Percentiles rank a stretch among this genome's conserved stretches.
phyloP scores from a whole-genome alignment of 371 early-diverging fungal genomes.

The Mucor velutinosus region DNA sequence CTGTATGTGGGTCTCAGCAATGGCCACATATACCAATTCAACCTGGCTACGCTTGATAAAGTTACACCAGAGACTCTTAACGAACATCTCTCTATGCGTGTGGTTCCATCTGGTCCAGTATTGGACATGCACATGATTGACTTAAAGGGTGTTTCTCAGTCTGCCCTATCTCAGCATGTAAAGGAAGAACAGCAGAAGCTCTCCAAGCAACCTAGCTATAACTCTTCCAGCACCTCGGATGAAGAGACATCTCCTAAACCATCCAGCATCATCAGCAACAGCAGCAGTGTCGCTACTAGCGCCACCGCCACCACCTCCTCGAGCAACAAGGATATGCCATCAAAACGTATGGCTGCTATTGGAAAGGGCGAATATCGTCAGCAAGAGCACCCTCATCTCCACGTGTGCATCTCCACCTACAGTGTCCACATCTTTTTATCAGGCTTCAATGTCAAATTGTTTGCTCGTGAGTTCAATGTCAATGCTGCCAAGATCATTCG shows the following conservation, averaged over 20 bases:
- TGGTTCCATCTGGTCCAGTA: constrained; percentile 1
- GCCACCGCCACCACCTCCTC: not conserved
- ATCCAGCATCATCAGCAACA: constrained; percentile 9
- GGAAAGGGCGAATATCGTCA: constrained; percentile 34
- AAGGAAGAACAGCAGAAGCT: constrained; percentile 6
- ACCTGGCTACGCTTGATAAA: constrained; percentile 14
- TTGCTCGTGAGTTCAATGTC: constrained; percentile 12
- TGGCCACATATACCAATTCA: constrained; percentile 39
- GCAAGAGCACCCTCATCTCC: constrained; percentile 42
- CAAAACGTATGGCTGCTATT: constrained; percentile 29
- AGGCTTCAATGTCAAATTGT: constrained; percentile 39
- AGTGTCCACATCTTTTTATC: constrained; percentile 22
- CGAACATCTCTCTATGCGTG: constrained; percentile 4
- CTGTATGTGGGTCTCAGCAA: constrained; percentile 35
- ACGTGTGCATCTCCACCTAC: constrained; percentile 21
- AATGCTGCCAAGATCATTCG: constrained; percentile 16
- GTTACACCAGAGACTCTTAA: constrained; percentile 7
- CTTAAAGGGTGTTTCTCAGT: constrained; percentile 21
- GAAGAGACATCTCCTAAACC: not conserved
- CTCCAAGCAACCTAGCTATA: constrained; percentile 8
- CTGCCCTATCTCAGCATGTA: not conserved
- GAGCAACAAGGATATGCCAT: not conserved
- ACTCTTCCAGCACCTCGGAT: constrained; percentile 4
- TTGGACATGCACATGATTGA: constrained; percentile 28
- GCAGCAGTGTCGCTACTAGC: not conserved